Percentiles rank a stretch among this genome's conserved stretches.
Evolutionary conservation across 1,284 basidiomycete genomes (phyloP).

Genomic region (Moniliella sp.): DNA sequence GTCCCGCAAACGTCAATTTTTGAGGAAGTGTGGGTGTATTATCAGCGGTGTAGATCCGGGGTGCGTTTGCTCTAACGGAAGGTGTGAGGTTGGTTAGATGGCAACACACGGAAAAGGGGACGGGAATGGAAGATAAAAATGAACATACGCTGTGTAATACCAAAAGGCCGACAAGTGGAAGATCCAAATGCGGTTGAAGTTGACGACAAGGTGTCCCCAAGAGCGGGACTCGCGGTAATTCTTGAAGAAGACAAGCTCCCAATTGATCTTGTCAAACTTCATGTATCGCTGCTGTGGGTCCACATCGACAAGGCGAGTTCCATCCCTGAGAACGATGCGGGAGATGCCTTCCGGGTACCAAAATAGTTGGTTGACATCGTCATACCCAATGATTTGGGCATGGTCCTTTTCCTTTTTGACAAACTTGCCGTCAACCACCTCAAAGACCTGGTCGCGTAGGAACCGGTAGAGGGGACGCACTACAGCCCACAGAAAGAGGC

Average conservation of each 20-base stretch:
- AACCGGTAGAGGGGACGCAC: slow-evolving; percentile 91
- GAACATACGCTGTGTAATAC: slow-evolving; percentile 40
- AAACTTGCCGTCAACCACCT: slow-evolving; percentile 88
- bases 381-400: slow-evolving; percentile 85
- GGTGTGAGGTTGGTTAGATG: no score
- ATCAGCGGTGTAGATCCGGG: slow-evolving; percentile 53
- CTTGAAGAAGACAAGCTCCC: slow-evolving; percentile 32
- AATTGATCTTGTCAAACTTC: slow-evolving; percentile 35
- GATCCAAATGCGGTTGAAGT: slow-evolving; percentile 35
- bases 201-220: slow-evolving; percentile 32
- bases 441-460: slow-evolving; percentile 90
- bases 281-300: slow-evolving; percentile 33
- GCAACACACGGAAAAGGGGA: no score
- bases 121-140: no score
- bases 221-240: slow-evolving; percentile 32
- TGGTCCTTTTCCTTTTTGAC: slow-evolving; percentile 74
- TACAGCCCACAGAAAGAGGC: slow-evolving; percentile 70
- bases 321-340: slow-evolving; percentile 65
- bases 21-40: slow-evolving; percentile 16
- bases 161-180: slow-evolving; percentile 31
- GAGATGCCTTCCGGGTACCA: slow-evolving; percentile 99
- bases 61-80: no score
- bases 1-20: slow-evolving; percentile 22
- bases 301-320: slow-evolving; percentile 42
- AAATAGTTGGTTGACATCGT: slow-evolving; percentile 96